These are phyloP conservation scores for Globisporangium emineosum DNA, from an alignment of 352 stramenopile species.

Conservation along the genomic window DNA sequence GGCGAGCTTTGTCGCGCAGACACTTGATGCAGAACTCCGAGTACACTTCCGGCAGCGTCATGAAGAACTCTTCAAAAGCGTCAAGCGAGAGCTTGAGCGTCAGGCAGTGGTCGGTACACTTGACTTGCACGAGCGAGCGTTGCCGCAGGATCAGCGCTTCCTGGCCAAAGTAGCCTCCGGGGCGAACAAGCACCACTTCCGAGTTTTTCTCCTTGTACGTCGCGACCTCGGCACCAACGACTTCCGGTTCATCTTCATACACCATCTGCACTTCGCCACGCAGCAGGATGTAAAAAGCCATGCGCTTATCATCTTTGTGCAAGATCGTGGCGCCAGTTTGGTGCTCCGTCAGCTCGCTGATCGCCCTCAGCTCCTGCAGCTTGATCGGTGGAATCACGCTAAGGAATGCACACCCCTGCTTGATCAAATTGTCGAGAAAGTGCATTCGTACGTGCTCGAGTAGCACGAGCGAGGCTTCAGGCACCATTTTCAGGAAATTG, in stretches of 20 bases:
- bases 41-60: conserved; percentile 47
- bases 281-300: conserved; percentile 48
- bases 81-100: conserved; percentile 36
- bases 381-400: conserved; percentile 53
- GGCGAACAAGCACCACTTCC: conserved; percentile 35
- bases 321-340: conserved; percentile 30
- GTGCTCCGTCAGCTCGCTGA: conserved; percentile 50
- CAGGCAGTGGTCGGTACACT: conserved; percentile 42
- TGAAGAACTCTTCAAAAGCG: conserved; percentile 55
- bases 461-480: conserved; percentile 44
- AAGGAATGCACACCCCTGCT: conserved; percentile 52
- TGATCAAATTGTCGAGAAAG: conserved; percentile 57
- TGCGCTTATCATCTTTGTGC: conserved; percentile 20
- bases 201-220: conserved; percentile 8
- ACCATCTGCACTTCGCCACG: conserved; percentile 35
- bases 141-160: conserved; percentile 56
- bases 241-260: conserved; percentile 22
- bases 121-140: conserved; percentile 32
- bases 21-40: conserved; percentile 72
- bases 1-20: conserved; percentile 36
- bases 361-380: conserved; percentile 49
- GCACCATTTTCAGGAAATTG: conserved; percentile 71
- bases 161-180: conserved; percentile 66
- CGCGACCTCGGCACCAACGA: conserved; percentile 1
- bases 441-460: conserved; percentile 63